A percentile compares a stretch with the other conserved stretches of the same genome.
Conservation (phyloP, 2,329 filamentous ascomycete genomes). For the Colletotrichum filicis region DNA sequence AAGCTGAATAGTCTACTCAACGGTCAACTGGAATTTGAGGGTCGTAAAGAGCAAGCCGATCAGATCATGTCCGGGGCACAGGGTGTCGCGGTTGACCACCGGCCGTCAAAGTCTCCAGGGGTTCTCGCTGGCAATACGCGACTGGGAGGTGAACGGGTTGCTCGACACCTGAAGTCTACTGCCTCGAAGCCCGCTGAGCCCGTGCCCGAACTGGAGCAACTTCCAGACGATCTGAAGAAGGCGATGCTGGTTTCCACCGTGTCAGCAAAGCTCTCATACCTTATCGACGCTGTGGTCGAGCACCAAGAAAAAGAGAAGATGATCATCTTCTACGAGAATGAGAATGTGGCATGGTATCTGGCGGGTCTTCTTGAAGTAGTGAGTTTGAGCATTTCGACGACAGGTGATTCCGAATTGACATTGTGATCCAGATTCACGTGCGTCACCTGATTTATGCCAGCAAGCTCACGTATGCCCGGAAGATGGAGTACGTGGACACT, state of each 20-base stretch:
- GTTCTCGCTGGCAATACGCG: conserved; percentile 55
- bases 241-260: conserved; percentile 80
- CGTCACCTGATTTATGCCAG: conserved; percentile 76
- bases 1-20: conserved; percentile 60
- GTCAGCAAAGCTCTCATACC: conserved; percentile 88
- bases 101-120: background rate
- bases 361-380: conserved; percentile 82
- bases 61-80: conserved; percentile 30
- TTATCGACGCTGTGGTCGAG: conserved; percentile 77
- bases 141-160: conserved; percentile 49
- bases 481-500: conserved; percentile 79
- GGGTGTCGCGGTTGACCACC: conserved; percentile 1
- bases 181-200: conserved; percentile 33
- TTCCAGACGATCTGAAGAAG: conserved; percentile 63
- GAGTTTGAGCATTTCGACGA: conserved; percentile 39
- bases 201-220: conserved; percentile 36
- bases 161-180: conserved; percentile 46
- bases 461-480: conserved; percentile 67
- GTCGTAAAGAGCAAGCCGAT: conserved; percentile 50
- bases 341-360: conserved; percentile 88
- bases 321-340: conserved; percentile 90
- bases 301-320: conserved; percentile 84
- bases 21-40: conserved; percentile 55
- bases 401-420: background rate
- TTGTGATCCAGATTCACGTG: conserved; percentile 59